phyloP scores from a whole-genome alignment of 2,329 filamentous ascomycete species.

The Phoma sp. region DNA sequence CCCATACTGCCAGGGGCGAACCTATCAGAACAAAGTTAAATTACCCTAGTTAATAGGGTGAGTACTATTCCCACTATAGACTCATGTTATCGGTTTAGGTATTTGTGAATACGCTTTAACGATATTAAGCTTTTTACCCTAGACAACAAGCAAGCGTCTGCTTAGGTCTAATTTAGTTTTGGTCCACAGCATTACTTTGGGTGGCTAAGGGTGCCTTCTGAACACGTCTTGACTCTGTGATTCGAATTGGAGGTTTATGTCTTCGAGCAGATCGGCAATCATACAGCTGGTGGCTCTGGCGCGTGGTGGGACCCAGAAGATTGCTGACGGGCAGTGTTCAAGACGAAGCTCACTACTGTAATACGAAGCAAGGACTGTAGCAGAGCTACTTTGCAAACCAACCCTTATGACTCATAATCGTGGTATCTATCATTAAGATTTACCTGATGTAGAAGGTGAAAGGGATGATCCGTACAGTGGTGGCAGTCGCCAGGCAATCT shows the following conservation, averaged over 20 bases:
- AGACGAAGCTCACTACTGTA: neutral
- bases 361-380: neutral
- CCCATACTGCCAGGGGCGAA: too few species aligned
- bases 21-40: too few species aligned
- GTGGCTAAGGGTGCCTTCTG: slow-evolving; percentile 3
- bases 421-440: neutral
- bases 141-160: too few species aligned
- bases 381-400: neutral
- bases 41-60: too few species aligned
- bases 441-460: neutral
- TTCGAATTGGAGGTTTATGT: neutral
- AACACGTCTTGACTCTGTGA: slow-evolving; percentile 2
- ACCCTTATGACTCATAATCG: neutral
- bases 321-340: neutral
- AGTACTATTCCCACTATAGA: too few species aligned
- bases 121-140: too few species aligned
- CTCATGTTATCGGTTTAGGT: too few species aligned
- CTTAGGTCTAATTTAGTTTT: neutral
- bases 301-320: slow-evolving; percentile 5
- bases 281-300: slow-evolving; percentile 3
- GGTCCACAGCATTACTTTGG: slow-evolving; percentile 12
- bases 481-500: neutral
- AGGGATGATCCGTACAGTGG: neutral
- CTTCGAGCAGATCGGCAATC: slow-evolving; percentile 1
- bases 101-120: too few species aligned